phyloP scores from a whole-genome alignment of 257 asterid species.

The Solanum etuberosum region DNA sequence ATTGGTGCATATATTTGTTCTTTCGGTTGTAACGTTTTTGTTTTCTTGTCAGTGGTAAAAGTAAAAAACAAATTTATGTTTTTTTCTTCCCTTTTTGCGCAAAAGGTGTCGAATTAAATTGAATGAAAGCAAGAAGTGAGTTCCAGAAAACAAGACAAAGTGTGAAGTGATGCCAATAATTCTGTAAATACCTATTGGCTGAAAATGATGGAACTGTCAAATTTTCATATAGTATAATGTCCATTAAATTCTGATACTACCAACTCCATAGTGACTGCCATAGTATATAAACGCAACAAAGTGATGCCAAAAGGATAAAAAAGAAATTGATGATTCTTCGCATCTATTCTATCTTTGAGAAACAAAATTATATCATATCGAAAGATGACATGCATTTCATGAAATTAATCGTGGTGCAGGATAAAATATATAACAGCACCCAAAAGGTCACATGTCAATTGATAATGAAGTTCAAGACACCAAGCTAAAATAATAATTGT shows the following conservation, averaged over 20 bases:
- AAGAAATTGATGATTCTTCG: too few relatives aligned
- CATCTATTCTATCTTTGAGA: too few relatives aligned
- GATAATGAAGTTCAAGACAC: constrained; percentile 6
- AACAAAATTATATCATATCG: too few relatives aligned
- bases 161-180: neutral
- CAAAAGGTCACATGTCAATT: constrained; percentile 20
- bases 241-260: neutral
- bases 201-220: constrained; percentile 11
- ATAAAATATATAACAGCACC: neutral
- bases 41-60: neutral
- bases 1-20: neutral
- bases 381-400: too few relatives aligned
- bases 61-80: neutral
- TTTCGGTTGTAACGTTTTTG: neutral
- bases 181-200: neutral
- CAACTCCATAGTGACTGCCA: neutral
- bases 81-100: neutral
- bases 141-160: neutral
- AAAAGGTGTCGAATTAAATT: neutral
- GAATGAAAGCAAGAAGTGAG: neutral
- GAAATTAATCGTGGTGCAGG: neutral
- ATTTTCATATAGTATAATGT: neutral
- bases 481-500: neutral
- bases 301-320: neutral
- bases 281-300: neutral